phyloP scores from a whole-genome alignment of 768 basidiomycete species.

The Tricholoma saponaceum region DNA sequence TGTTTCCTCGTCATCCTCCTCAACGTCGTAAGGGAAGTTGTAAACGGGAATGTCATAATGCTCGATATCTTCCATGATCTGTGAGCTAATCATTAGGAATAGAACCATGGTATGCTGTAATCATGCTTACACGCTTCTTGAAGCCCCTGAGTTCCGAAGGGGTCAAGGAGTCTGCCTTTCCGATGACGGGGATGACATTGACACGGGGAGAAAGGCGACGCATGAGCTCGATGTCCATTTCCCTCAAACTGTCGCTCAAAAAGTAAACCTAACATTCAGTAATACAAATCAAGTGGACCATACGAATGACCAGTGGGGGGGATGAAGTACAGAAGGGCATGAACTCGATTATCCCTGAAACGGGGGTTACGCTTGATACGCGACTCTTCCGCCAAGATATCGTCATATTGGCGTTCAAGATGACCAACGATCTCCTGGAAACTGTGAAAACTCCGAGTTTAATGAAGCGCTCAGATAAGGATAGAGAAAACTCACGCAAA shows the following conservation, averaged over 20 bases:
- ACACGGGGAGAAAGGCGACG: slow-evolving; percentile 95
- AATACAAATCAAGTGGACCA: slow-evolving; percentile 25
- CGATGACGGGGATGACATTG: slow-evolving; percentile 97
- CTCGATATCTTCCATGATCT: slow-evolving; percentile 99
- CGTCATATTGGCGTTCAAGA: slow-evolving; percentile 98
- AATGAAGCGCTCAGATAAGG: slow-evolving; percentile 2
- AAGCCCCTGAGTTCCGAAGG: slow-evolving; percentile 90
- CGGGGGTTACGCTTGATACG: slow-evolving; percentile 99
- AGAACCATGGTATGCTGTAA: not conserved
- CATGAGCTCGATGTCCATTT: slow-evolving; percentile 99
- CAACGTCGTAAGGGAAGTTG: slow-evolving; percentile 99
- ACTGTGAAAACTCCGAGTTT: slow-evolving; percentile 35
- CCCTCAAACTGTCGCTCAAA: slow-evolving; percentile 60
- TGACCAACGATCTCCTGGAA: slow-evolving; percentile 97
- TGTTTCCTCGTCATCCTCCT: slow-evolving; percentile 99
- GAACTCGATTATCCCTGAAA: slow-evolving; percentile 97
- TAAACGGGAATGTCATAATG: slow-evolving; percentile 98
- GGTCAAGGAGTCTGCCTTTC: slow-evolving; percentile 94
- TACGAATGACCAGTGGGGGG: slow-evolving; percentile 97
- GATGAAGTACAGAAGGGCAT: slow-evolving; percentile 97
- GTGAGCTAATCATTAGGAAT: slow-evolving; percentile 3
- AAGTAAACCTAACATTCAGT: slow-evolving; percentile 5
- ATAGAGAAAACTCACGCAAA: slow-evolving; percentile 67
- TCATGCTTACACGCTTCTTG: slow-evolving; percentile 76
- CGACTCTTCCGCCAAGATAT: slow-evolving; percentile 97